Evolutionary conservation across 805 yeast species (phyloP), one percentile per base, ranked within the genome.

Genomic region (Kluyveromyces aestuarii): DNA sequence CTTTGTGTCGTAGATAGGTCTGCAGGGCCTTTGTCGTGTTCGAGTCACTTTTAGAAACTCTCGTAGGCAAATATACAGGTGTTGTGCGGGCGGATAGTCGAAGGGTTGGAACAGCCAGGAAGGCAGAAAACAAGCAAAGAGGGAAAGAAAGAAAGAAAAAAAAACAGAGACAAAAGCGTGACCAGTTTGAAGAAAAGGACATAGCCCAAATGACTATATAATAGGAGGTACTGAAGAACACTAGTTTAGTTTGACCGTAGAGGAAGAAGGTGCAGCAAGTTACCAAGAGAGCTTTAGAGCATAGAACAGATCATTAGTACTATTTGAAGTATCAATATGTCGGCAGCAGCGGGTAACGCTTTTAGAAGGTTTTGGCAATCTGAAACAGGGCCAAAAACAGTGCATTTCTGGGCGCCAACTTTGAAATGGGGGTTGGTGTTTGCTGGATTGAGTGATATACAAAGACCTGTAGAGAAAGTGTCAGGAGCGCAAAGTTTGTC

Each of bases 341-440:
- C 63, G 10, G 21, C 36, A 11, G 52, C 58, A 18, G 47, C 61
- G 11, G 50, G 50, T 46, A 45, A 53, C 37, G 66, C 63, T 9
- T 87, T 91, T 68, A 70, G 77, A 52, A 76, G 86, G 61, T 88
- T 82, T 63, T 64, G 87, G 64, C 79, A 82, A 58, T 82, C 96
- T 16, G 95, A 85, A 64, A 87, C 99, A 17, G 99, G 99, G 33
- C 99, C 99, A 39, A 82, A 72, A 64, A 91, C 99, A n/a, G 90
- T 93, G 49, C 99, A 91, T 65, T 91, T 91, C 70, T 91, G 99
- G 99, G 84, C 84, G 5, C 84, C 84, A 10, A 77, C 79, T 41
- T 61, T 80, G 66, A 80, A 80, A 62, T 91, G 99, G 99, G 75
- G 86, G 14, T 74, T 91, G 52, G 98, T 93, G 27, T 59, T 88